Evolutionary conservation across 345 rosid genomes (phyloP).

Genomic region (Populus deltoides): DNA sequence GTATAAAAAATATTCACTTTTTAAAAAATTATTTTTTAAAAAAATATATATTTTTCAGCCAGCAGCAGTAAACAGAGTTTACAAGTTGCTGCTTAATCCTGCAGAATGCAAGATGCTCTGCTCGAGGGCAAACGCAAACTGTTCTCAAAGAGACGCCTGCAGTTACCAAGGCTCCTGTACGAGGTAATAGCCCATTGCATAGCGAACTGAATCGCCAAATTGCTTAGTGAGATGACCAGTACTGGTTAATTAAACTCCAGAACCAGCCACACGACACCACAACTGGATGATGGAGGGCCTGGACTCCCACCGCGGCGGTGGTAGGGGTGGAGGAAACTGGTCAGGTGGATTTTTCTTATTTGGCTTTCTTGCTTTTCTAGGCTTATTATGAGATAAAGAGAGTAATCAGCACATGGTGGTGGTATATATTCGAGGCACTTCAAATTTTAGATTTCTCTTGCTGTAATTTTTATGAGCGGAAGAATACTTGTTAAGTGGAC

Average conservation of each 20-base stretch:
- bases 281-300: constrained; percentile 75
- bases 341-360: constrained; percentile 91
- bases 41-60: too few species aligned
- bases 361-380: constrained; percentile 80
- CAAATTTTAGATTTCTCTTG: not conserved
- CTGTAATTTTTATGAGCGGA: not conserved
- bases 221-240: not conserved
- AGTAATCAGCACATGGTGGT: too few species aligned
- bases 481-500: not conserved
- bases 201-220: not conserved
- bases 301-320: constrained; percentile 87
- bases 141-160: constrained; percentile 71
- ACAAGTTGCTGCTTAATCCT: not conserved
- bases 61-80: too few species aligned
- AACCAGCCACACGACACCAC: constrained; percentile 39
- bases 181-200: constrained; percentile 40
- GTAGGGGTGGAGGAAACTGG: constrained; percentile 86
- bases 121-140: constrained; percentile 83
- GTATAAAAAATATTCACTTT: too few species aligned
- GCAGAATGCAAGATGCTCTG: constrained; percentile 67
- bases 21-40: too few species aligned
- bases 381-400: constrained; percentile 80
- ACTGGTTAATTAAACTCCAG: constrained; percentile 12
- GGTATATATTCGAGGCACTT: not conserved
- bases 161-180: constrained; percentile 79